Conservation (phyloP, 495 filamentous ascomycete genomes). For the Tuber brumale region DNA sequence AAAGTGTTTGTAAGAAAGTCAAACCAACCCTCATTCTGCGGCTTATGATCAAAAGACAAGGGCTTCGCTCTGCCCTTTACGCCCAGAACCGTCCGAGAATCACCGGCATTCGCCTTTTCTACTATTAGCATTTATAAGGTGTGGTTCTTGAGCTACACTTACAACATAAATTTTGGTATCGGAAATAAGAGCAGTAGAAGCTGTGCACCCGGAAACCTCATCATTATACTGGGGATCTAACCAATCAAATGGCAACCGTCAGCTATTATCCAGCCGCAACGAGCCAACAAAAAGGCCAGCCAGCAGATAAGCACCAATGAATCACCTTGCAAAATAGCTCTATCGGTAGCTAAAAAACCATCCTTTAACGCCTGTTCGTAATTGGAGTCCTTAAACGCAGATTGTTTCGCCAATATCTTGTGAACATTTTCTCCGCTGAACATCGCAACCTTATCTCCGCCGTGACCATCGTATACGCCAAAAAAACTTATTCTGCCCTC, state of each 20-base stretch:
- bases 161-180: conserved; percentile 93
- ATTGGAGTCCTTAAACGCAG: conserved; percentile 81
- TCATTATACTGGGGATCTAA: conserved; percentile 93
- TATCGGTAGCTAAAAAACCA: conserved; percentile 90
- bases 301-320: neutral
- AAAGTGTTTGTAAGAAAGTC: neutral
- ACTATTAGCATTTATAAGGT: conserved; percentile 25
- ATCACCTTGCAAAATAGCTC: conserved; percentile 88
- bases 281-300: conserved; percentile 17
- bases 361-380: conserved; percentile 96
- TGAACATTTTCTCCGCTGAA: conserved; percentile 91
- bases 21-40: conserved; percentile 82
- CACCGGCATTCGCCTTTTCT: conserved; percentile 83
- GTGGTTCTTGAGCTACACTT: conserved; percentile 46
- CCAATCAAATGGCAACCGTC: conserved; percentile 20
- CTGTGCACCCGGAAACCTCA: conserved; percentile 95
- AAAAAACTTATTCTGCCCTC: conserved; percentile 85
- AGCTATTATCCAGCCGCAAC: conserved; percentile 29
- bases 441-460: conserved; percentile 89
- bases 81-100: conserved; percentile 87
- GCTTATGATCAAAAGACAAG: conserved; percentile 96
- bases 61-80: conserved; percentile 96
- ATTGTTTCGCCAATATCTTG: conserved; percentile 88
- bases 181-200: conserved; percentile 79
- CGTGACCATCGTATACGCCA: conserved; percentile 96